Evolutionary conservation across 1,284 basidiomycete species (phyloP).

Genomic region (Ustilago cynodontis): DNA sequence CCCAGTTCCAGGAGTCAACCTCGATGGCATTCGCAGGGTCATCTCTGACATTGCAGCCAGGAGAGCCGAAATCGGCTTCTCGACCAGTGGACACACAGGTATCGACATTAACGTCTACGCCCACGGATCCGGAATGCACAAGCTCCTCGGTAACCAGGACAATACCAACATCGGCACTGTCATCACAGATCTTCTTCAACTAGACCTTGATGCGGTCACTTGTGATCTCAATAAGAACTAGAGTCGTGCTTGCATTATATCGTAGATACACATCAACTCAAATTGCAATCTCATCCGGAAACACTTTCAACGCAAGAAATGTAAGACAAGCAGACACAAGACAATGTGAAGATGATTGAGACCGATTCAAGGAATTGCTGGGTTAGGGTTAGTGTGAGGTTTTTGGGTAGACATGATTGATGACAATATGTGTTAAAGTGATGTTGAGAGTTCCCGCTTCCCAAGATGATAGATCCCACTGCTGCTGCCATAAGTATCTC

Average conservation of each 20-base stretch:
- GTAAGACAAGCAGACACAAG: background rate
- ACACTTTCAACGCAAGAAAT: background rate
- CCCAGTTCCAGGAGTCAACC: slow-evolving; percentile 41
- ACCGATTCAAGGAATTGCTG: slow-evolving; percentile 38
- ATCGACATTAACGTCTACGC: slow-evolving; percentile 71
- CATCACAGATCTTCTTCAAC: slow-evolving; percentile 50
- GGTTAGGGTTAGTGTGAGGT: slow-evolving; percentile 6
- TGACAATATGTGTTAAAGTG: slow-evolving; percentile 16
- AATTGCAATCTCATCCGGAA: background rate
- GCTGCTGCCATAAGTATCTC: slow-evolving; percentile 4
- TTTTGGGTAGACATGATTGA: slow-evolving; percentile 14
- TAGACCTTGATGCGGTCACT: slow-evolving; percentile 61
- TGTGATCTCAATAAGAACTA: slow-evolving; percentile 33
- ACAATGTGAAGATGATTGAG: background rate
- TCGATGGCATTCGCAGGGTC: slow-evolving; percentile 41
- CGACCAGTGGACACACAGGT: slow-evolving; percentile 71
- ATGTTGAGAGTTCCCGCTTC: background rate
- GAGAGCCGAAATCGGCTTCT: slow-evolving; percentile 71
- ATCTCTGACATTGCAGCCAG: slow-evolving; percentile 56
- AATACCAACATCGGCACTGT: slow-evolving; percentile 69
- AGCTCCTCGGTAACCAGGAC: slow-evolving; percentile 69
- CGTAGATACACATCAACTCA: background rate
- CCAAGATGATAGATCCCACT: background rate
- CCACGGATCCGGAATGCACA: slow-evolving; percentile 57
- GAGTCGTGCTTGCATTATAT: background rate